These are phyloP conservation scores for Trichoderma koningiopsis DNA, from an alignment of 2,329 filamentous ascomycete genomes.

Conservation along the genomic window DNA sequence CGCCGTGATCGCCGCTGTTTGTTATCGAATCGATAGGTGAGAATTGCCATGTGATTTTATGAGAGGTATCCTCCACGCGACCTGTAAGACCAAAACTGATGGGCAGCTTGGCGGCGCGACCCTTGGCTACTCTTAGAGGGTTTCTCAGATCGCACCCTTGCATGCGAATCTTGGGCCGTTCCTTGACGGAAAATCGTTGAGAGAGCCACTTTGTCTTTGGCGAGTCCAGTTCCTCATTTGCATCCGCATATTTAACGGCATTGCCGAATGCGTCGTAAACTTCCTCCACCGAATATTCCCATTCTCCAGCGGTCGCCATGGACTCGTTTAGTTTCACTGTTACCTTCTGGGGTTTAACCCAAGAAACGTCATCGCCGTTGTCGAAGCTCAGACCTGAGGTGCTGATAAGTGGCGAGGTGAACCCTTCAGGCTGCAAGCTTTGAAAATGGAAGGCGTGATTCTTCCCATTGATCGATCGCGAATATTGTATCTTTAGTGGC, in stretches of 20 bases:
- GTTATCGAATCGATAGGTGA: slow-evolving; percentile 71
- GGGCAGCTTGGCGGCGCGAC: slow-evolving; percentile 67
- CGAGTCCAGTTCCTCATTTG: slow-evolving; percentile 70
- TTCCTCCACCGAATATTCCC: slow-evolving; percentile 89
- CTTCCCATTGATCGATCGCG: slow-evolving; percentile 79
- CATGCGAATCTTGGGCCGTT: slow-evolving; percentile 75
- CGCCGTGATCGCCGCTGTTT: slow-evolving; percentile 69
- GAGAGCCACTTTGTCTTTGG: slow-evolving; percentile 64
- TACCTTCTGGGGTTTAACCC: slow-evolving; percentile 76
- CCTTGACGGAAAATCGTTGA: slow-evolving; percentile 82
- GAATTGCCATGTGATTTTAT: slow-evolving; percentile 80
- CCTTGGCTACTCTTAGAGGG: slow-evolving; percentile 82
- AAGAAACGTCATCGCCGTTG: slow-evolving; percentile 69
- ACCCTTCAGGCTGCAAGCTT: slow-evolving; percentile 87
- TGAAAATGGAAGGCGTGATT: slow-evolving; percentile 87
- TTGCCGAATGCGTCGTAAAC: slow-evolving; percentile 92
- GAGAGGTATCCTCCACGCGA: slow-evolving; percentile 60
- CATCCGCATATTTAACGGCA: slow-evolving; percentile 69
- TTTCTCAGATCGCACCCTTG: slow-evolving; percentile 75
- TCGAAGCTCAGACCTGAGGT: slow-evolving; percentile 63
- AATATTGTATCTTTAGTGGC: slow-evolving; percentile 90
- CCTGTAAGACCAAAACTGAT: slow-evolving; percentile 68
- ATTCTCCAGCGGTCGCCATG: slow-evolving; percentile 74
- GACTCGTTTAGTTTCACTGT: slow-evolving; percentile 88
- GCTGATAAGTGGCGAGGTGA: slow-evolving; percentile 72